phyloP scores from a whole-genome alignment of 805 yeast genomes.

The Lipomyces spencermartinsiae region DNA sequence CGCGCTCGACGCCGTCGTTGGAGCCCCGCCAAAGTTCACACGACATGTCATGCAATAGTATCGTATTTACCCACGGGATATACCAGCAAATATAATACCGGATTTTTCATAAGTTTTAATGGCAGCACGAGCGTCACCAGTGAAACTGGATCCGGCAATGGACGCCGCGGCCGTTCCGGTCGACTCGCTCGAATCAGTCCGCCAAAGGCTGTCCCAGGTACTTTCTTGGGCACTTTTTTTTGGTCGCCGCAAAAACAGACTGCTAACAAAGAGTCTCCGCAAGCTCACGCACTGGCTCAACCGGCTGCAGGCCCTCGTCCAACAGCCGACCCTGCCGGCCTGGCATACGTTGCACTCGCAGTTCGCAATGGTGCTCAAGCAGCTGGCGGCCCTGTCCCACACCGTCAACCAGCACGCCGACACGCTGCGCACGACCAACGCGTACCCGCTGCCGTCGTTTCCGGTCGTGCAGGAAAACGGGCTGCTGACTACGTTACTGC shows the following conservation, averaged over 20 bases:
- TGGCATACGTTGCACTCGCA: conserved; percentile 82
- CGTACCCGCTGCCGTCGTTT: conserved; percentile 81
- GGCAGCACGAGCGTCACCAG: conserved; percentile 7
- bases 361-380: conserved; percentile 81
- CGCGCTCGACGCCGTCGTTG: no score
- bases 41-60: no score
- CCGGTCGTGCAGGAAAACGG: conserved; percentile 87
- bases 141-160: conserved; percentile 24
- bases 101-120: background rate
- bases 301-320: conserved; percentile 31
- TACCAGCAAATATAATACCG: background rate
- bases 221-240: background rate
- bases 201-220: conserved; percentile 65
- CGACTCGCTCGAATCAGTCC: conserved; percentile 64
- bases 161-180: conserved; percentile 58
- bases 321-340: conserved; percentile 50
- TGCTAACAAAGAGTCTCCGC: background rate
- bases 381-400: conserved; percentile 75
- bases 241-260: background rate
- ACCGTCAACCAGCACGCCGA: conserved; percentile 69
- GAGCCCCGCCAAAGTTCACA: background rate
- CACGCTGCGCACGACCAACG: conserved; percentile 68
- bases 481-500: conserved; percentile 76
- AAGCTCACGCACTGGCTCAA: conserved; percentile 32
- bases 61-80: background rate